Percentiles rank a stretch among this genome's conserved stretches.
Evolutionary conservation across 495 filamentous ascomycete species (phyloP).

Genomic region (Margaritispora aquatica): DNA sequence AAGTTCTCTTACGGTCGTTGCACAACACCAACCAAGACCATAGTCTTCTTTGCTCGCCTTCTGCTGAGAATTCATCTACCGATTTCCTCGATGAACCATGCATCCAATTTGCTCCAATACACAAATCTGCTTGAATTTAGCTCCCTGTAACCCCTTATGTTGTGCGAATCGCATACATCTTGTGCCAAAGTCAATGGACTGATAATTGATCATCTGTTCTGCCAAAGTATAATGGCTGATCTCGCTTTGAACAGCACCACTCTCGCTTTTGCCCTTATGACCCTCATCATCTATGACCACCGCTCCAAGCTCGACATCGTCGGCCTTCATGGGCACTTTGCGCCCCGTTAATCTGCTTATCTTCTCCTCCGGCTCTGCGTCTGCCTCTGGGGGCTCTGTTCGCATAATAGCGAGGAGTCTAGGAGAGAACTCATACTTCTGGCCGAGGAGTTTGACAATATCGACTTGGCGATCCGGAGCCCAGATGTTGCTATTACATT

Average conservation of each 20-base stretch:
- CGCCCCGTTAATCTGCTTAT: background rate
- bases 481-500: slow-evolving; percentile 59
- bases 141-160: background rate
- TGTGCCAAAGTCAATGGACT: slow-evolving; percentile 32
- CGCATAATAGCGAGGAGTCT: slow-evolving; percentile 57
- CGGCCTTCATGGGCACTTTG: background rate
- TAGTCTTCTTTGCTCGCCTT: slow-evolving; percentile 16
- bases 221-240: slow-evolving; percentile 20
- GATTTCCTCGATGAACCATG: slow-evolving; percentile 44
- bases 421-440: slow-evolving; percentile 60
- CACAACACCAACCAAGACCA: slow-evolving; percentile 86
- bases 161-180: slow-evolving; percentile 11
- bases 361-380: background rate
- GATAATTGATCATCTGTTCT: slow-evolving; percentile 30
- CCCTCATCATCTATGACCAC: slow-evolving; percentile 7
- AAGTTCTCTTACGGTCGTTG: slow-evolving; percentile 54
- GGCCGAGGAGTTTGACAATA: slow-evolving; percentile 43
- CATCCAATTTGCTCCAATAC: slow-evolving; percentile 76
- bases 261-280: background rate
- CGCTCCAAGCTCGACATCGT: slow-evolving; percentile 9
- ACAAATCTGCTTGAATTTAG: slow-evolving; percentile 50
- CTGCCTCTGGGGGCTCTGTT: slow-evolving; percentile 2
- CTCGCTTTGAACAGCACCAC: background rate
- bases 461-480: slow-evolving; percentile 53
- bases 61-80: slow-evolving; percentile 8